Base-by-base conservation (phyloP, 2,329 filamentous ascomycete genomes). In the Colletotrichum godetiae region DNA sequence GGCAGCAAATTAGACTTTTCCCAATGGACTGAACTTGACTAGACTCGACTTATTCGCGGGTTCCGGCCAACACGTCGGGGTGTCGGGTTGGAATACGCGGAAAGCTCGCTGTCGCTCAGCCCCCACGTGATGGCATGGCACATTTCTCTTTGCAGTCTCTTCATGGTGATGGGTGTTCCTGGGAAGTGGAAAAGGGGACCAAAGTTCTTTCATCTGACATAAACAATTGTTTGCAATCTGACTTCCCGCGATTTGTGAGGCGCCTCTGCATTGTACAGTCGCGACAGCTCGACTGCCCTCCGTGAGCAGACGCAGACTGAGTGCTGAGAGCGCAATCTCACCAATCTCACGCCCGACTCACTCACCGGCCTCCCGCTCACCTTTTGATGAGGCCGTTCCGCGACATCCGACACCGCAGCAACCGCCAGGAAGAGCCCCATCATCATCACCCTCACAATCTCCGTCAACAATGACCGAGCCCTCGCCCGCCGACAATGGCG, bases 401-500 rank as follows among this genome's bases (percentile, higher is more conserved):
- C 52, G 24, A 35, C 52, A 57, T 65, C 62, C 62, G 63, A 49
- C 35, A 27, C 24, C n/a, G 22, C 19, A 24, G n/a, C 13, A 15
- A 57, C 19, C 15, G 4, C 24, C 24, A 22, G 11, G 12, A 42
- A 49, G 42, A 22, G 19, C 42, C 42, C 42, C 42, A 49, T 49
- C 42, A 49, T 49, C 42, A 49, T 3, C 42, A 19, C 19, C 19
- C 42, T 22, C 42, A 11, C 42, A 49, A 82, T 6, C 31, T n/a
- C 33, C 13, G 5, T 24, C 13, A 27, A 58, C 29, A 24, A 74
- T 74, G 72, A 55, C 72, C n/a, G 69, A 71, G 19, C 57, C 64
- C 11, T 56, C 67, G 11, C 11, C 67, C 55, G 64, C 42, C 35
- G 31, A 60, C 19, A 70, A 63, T 56, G 63, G 42, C 22, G 67